Percentiles rank a stretch among this genome's conserved stretches.
Conservation (phyloP, 1,139 yeast genomes). For the Spencermartinsiella ligniputridi region DNA sequence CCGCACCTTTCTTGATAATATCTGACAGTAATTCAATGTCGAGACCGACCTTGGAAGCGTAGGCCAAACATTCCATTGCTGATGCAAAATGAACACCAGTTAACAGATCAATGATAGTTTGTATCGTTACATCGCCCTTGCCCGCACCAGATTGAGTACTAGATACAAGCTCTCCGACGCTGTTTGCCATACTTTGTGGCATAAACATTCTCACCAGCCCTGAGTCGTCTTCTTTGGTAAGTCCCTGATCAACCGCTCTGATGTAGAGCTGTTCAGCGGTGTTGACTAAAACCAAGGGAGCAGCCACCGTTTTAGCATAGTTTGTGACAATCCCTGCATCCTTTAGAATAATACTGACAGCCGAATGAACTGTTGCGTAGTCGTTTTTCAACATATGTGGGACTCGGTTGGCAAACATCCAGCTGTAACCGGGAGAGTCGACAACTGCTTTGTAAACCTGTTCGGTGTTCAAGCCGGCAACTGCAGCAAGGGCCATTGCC, state of each 20-base stretch:
- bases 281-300: slow-evolving; percentile 11
- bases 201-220: slow-evolving; percentile 11
- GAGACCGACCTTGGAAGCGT: slow-evolving; percentile 11
- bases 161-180: slow-evolving; percentile 10
- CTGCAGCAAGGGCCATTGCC: slow-evolving; percentile 11
- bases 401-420: slow-evolving; percentile 16
- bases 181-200: slow-evolving; percentile 5
- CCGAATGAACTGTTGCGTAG: slow-evolving; percentile 13
- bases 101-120: slow-evolving; percentile 10
- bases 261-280: slow-evolving; percentile 13
- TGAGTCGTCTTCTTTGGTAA: slow-evolving; percentile 12
- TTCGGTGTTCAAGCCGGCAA: slow-evolving; percentile 9
- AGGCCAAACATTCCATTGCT: slow-evolving; percentile 10
- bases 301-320: slow-evolving; percentile 9
- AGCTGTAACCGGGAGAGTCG: slow-evolving; percentile 10
- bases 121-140: slow-evolving; percentile 7
- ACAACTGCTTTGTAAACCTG: slow-evolving; percentile 9
- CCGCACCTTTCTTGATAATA: slow-evolving; percentile 13
- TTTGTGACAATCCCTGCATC: slow-evolving; percentile 13
- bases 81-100: slow-evolving; percentile 12
- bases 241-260: slow-evolving; percentile 6
- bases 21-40: slow-evolving; percentile 9
- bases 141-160: background rate
- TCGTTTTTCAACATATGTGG: slow-evolving; percentile 14
- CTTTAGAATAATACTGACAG: slow-evolving; percentile 12